These are phyloP conservation scores for Prunus mume DNA, from an alignment of 306 rosid genomes.

Conservation along the genomic window DNA sequence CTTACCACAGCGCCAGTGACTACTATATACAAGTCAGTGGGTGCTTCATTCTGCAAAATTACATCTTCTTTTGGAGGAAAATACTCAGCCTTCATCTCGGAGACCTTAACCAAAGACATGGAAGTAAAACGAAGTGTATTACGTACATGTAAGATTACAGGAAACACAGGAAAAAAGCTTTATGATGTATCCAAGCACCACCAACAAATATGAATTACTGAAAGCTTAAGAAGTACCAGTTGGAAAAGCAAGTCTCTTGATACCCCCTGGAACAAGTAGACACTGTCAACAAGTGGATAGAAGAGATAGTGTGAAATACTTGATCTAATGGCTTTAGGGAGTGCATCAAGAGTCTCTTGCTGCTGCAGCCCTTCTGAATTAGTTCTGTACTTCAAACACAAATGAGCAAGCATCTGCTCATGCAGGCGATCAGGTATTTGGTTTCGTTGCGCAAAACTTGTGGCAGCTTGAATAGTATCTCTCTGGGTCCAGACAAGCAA, in stretches of 20 bases:
- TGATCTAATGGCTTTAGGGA: constrained; percentile 79
- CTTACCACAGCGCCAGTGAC: constrained; percentile 74
- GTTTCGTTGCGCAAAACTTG: constrained; percentile 65
- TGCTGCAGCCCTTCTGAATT: constrained; percentile 84
- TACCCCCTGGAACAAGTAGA: constrained; percentile 70
- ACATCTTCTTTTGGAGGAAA: constrained; percentile 91
- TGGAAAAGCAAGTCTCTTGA: constrained; percentile 73
- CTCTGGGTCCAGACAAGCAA: constrained; percentile 45
- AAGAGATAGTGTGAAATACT: constrained; percentile 68
- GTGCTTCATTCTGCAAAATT: constrained; percentile 82
- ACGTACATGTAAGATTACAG: not conserved
- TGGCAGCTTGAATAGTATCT: constrained; percentile 63
- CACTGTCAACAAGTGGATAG: constrained; percentile 46
- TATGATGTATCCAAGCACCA: not conserved
- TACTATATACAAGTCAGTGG: constrained; percentile 72
- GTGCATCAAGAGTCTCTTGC: constrained; percentile 71
- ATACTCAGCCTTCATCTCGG: constrained; percentile 90
- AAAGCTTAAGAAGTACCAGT: constrained; percentile 48
- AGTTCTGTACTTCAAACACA: constrained; percentile 69
- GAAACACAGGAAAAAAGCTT: not conserved
- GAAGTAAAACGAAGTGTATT: not conserved
- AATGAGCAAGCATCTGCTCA: constrained; percentile 80
- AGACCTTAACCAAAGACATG: constrained; percentile 44
- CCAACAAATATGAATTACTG: not conserved
- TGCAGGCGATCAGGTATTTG: constrained; percentile 59